Conservation (phyloP, 768 basidiomycete genomes). For the Zangia roseola region DNA sequence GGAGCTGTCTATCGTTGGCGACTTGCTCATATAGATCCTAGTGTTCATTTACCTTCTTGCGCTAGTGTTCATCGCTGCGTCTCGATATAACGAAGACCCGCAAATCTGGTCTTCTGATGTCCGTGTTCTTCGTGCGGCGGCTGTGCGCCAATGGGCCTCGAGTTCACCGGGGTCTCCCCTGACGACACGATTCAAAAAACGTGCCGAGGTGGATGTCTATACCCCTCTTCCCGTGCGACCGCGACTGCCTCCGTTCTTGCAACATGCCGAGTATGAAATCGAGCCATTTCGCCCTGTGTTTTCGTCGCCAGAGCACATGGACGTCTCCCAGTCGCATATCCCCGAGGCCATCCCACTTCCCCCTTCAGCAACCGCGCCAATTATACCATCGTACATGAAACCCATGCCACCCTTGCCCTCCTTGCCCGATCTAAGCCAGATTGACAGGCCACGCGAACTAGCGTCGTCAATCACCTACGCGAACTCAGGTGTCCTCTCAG, state of each 20-base stretch:
- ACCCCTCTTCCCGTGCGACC: conserved; percentile 45
- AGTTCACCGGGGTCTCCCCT: conserved; percentile 38
- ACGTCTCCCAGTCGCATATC: conserved; percentile 10
- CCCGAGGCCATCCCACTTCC: conserved; percentile 27
- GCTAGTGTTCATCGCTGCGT: conserved; percentile 44
- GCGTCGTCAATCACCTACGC: conserved; percentile 34
- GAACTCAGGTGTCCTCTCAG: conserved; percentile 25
- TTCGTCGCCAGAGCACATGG: conserved; percentile 22
- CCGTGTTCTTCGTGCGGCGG: conserved; percentile 40
- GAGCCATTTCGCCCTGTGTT: conserved; percentile 42
- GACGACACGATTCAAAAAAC: conserved; percentile 37
- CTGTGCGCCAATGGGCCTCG: conserved; percentile 27
- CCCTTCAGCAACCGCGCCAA: conserved; percentile 17
- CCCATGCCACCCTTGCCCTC: conserved; percentile 11
- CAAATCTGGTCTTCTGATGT: conserved; percentile 53
- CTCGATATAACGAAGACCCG: conserved; percentile 43
- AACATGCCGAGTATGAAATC: conserved; percentile 44
- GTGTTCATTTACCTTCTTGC: conserved; percentile 59
- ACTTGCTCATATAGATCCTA: conserved; percentile 25
- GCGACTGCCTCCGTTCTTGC: conserved; percentile 29
- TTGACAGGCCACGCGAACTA: conserved; percentile 7
- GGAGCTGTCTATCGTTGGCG: neutral
- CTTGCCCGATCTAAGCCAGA: conserved; percentile 9
- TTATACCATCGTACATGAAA: conserved; percentile 16
- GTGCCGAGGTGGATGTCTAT: conserved; percentile 35